These are phyloP conservation scores for Cicer arietinum DNA, from an alignment of 306 rosid genomes.

Conservation along the genomic window DNA sequence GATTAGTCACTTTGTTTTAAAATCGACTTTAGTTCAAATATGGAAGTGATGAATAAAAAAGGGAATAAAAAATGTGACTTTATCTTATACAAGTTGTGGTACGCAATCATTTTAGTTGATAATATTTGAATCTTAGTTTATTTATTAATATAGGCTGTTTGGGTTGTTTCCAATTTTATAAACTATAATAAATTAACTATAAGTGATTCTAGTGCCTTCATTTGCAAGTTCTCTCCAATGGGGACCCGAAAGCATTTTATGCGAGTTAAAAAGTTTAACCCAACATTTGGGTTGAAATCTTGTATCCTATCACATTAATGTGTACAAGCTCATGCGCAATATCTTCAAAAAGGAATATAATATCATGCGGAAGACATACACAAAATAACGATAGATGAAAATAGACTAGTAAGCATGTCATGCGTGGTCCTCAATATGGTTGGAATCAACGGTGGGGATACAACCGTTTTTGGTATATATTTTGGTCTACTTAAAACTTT, in stretches of 20 bases:
- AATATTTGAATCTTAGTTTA: constrained; percentile 21
- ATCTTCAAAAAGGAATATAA: not conserved
- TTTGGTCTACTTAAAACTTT: too few relatives aligned
- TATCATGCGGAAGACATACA: not conserved
- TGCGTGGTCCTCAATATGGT: too few relatives aligned
- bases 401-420: not conserved
- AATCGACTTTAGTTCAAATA: constrained; percentile 26
- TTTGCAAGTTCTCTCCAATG: not conserved
- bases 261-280: not conserved
- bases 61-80: not conserved
- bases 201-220: not conserved
- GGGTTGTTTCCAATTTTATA: not conserved
- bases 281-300: not conserved
- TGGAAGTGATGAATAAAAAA: not conserved
- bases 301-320: not conserved
- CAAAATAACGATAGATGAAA: not conserved
- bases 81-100: not conserved
- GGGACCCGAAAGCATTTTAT: constrained; percentile 5
- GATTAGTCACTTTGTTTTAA: constrained; percentile 23
- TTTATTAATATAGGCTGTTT: not conserved
- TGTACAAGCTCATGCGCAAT: not conserved
- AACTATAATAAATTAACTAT: too few relatives aligned
- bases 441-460: too few relatives aligned
- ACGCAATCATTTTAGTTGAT: constrained; percentile 10
- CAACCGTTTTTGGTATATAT: too few relatives aligned